Percentiles rank a stretch among this genome's conserved stretches.
Conservation (phyloP, 2,329 filamentous ascomycete species). For the Passalora sequoiae region DNA sequence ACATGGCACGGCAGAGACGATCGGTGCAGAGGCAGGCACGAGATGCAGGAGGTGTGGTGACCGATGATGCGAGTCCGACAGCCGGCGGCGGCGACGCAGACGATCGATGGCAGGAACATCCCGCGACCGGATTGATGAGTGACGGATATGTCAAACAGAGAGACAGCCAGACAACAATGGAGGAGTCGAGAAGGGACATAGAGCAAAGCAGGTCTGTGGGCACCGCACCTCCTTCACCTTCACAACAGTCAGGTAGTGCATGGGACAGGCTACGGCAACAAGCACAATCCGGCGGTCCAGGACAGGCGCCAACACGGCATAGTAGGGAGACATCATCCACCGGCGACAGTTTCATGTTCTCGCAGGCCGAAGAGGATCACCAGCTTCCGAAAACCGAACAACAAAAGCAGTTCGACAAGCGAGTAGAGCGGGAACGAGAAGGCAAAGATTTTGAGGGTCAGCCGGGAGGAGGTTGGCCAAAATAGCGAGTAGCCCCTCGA, state of each 20-base stretch:
- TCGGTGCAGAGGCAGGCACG: constrained; percentile 19
- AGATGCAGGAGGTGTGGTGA: constrained; percentile 6
- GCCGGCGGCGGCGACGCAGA: constrained; percentile 31
- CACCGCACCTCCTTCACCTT: constrained; percentile 1
- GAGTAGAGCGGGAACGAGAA: constrained; percentile 46
- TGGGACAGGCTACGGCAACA: constrained; percentile 43
- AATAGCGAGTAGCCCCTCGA: no score
- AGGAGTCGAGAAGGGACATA: constrained; percentile 7
- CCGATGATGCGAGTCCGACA: constrained; percentile 42
- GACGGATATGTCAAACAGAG: constrained; percentile 27
- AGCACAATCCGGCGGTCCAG: constrained; percentile 19
- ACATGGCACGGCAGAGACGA: constrained; percentile 30
- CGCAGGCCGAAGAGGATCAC: constrained; percentile 40
- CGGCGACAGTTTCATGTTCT: constrained; percentile 45
- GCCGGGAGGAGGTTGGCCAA: not conserved
- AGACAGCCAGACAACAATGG: constrained; percentile 4
- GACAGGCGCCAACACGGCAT: constrained; percentile 18
- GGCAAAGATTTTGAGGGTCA: constrained; percentile 39
- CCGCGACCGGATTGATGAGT: constrained; percentile 27
- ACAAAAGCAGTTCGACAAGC: constrained; percentile 48
- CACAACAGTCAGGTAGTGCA: constrained; percentile 31
- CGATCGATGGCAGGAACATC: constrained; percentile 27
- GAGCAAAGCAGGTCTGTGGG: not conserved
- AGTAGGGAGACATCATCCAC: constrained; percentile 30
- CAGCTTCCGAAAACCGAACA: constrained; percentile 42